phyloP scores from a whole-genome alignment of 805 yeast species.

The Maudiozyma barnettii region DNA sequence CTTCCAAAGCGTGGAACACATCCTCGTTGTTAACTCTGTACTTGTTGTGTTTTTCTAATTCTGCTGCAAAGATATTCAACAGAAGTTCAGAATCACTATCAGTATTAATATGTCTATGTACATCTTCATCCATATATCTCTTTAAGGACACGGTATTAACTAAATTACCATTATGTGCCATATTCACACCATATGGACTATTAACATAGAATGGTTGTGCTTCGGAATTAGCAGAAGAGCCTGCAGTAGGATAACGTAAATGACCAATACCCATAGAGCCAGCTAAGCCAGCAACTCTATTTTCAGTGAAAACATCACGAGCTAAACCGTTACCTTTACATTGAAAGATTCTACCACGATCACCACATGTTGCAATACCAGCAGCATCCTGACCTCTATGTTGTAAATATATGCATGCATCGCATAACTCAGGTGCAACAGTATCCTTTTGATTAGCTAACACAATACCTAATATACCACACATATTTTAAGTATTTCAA shows the following conservation, averaged over 20 bases:
- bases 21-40: conserved; percentile 87
- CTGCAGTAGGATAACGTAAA: conserved; percentile 94
- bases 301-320: conserved; percentile 86
- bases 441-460: conserved; percentile 61
- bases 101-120: conserved; percentile 94
- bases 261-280: conserved; percentile 97
- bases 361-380: conserved; percentile 95
- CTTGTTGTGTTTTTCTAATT: conserved; percentile 83
- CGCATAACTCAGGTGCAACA: conserved; percentile 85
- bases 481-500: conserved; percentile 46
- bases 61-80: conserved; percentile 84
- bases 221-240: conserved; percentile 88
- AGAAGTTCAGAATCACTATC: conserved; percentile 92
- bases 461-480: conserved; percentile 89
- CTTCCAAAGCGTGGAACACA: conserved; percentile 75
- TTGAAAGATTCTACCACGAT: conserved; percentile 87
- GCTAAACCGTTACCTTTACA: conserved; percentile 99
- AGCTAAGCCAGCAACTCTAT: conserved; percentile 64
- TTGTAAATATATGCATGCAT: conserved; percentile 85
- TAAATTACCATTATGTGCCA: conserved; percentile 91
- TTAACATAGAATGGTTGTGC: conserved; percentile 98
- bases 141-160: conserved; percentile 76
- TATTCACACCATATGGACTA: conserved; percentile 86
- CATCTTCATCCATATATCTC: conserved; percentile 79
- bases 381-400: conserved; percentile 99